Base-by-base conservation (phyloP, 352 stramenopile genomes). In the Phytophthora pseudosyringae region DNA sequence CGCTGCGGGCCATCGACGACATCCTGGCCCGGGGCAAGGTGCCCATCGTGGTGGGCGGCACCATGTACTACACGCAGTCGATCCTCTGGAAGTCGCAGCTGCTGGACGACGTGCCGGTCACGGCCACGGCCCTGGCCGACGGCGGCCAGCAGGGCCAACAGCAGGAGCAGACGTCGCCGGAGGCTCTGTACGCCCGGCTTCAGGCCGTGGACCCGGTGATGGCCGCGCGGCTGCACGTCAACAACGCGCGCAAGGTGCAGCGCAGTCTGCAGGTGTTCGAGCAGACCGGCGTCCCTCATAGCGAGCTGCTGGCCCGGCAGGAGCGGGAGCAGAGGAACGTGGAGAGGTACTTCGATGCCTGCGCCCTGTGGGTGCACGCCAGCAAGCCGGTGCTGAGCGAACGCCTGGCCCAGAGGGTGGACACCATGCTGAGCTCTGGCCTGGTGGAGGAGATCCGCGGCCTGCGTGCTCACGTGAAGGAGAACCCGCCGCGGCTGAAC, bases 41-140 rank as follows among this genome's bases (percentile, higher is more conserved):
- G 33, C 91, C 91, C 3, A 94, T 98, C 43, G 74, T 98, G n/a
- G 91, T 97, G 9, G 91, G 91, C 26, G 91, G 91, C 44, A 98
- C 91, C 32, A 94, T 97, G 80, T 98, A 98, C 72, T 98, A 98
- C 73, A 95, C 90, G 49, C 91, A 98, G 63, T 88, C 86, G 18
- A 76, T 98, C 32, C 73, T 98, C 32, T 97, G 89, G 89, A 89
- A 91, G 32, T 87, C 87, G 1, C 85, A 95, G 58, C 52, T 97
- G 35, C 69, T 97, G 64, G 88, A 97, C 67, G 83, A 92, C 45
- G 80, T 88, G 8, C 71, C 75, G 0, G 29, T 73, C 41, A 66
- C 64, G n/a, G n/a, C 36, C 10, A 49, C 50, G 3, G 31, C 43
- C 11, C 21, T 2, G 21, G 21, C 21, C 21, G 21, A 21, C 21